phyloP scores from a whole-genome alignment of 345 rosid species.

The Salix dunnii region DNA sequence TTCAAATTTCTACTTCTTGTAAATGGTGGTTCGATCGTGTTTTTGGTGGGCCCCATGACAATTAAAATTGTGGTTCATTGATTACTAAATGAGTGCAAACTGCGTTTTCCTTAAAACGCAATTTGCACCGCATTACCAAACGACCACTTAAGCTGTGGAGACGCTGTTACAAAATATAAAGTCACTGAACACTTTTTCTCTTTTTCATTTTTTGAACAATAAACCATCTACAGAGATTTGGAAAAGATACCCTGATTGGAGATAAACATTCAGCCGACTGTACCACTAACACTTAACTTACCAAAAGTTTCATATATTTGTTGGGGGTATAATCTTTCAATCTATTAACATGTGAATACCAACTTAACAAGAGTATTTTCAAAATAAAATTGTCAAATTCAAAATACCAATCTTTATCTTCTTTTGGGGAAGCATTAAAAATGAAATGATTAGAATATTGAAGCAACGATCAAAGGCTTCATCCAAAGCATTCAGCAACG shows the following conservation, averaged over 20 bases:
- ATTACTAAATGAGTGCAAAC: too few species aligned
- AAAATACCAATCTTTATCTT: neutral
- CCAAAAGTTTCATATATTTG: neutral
- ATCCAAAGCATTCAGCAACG: neutral
- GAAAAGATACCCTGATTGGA: too few species aligned
- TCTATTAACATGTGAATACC: neutral
- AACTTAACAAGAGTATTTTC: neutral
- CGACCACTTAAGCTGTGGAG: too few species aligned
- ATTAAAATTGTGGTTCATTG: too few species aligned
- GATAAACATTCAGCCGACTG: neutral
- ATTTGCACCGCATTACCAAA: too few species aligned
- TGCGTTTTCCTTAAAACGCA: too few species aligned
- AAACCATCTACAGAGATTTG: too few species aligned
- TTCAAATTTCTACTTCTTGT: too few species aligned
- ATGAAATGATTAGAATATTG: neutral
- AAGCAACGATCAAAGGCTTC: constrained; percentile 1
- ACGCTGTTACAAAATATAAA: neutral
- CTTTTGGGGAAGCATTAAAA: neutral
- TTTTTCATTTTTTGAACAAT: too few species aligned
- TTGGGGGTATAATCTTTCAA: neutral
- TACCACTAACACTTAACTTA: neutral
- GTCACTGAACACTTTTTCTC: too few species aligned
- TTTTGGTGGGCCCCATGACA: too few species aligned
- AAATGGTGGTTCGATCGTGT: too few species aligned
- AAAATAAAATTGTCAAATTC: neutral